Conservation (phyloP, 2,329 filamentous ascomycete genomes). For the Bipolaris bicolor region DNA sequence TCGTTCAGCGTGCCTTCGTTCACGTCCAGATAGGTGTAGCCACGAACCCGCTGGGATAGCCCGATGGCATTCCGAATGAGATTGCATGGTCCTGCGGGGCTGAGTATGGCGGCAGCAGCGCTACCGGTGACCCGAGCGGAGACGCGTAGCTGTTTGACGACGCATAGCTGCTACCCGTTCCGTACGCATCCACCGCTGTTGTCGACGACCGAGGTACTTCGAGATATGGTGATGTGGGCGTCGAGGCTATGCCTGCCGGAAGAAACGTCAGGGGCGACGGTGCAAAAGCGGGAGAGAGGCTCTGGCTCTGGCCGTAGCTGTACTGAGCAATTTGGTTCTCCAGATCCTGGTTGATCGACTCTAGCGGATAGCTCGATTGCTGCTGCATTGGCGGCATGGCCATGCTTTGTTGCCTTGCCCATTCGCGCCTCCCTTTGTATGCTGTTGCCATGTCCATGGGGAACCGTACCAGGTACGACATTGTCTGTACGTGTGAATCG, state of each 20-base stretch:
- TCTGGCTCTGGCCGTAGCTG: slow-evolving; percentile 51
- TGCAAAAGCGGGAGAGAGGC: slow-evolving; percentile 58
- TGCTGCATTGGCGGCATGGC: slow-evolving; percentile 45
- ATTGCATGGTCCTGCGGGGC: slow-evolving; percentile 50
- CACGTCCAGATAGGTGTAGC: slow-evolving; percentile 52
- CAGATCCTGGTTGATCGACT: slow-evolving; percentile 49
- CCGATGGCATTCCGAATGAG: slow-evolving; percentile 49
- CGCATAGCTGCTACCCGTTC: slow-evolving; percentile 38
- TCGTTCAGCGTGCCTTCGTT: slow-evolving; percentile 49
- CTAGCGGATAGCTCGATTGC: slow-evolving; percentile 46
- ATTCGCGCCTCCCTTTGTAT: slow-evolving; percentile 51
- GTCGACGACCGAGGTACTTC: slow-evolving; percentile 51
- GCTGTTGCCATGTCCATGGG: slow-evolving; percentile 52
- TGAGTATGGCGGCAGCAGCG: slow-evolving; percentile 43
- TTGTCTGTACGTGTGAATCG: slow-evolving; percentile 51
- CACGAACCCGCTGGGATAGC: slow-evolving; percentile 54
- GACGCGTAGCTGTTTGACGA: slow-evolving; percentile 43
- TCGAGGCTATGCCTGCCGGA: slow-evolving; percentile 42
- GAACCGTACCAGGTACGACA: slow-evolving; percentile 55
- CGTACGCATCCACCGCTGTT: slow-evolving; percentile 39
- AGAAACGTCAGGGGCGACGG: slow-evolving; percentile 53
- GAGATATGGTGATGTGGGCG: slow-evolving; percentile 52
- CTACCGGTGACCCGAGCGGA: slow-evolving; percentile 47
- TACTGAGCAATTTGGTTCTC: slow-evolving; percentile 51
- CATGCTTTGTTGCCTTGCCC: slow-evolving; percentile 47